These are phyloP conservation scores for Solanum peruvianum DNA, from an alignment of 257 asterid genomes.

Conservation along the genomic window DNA sequence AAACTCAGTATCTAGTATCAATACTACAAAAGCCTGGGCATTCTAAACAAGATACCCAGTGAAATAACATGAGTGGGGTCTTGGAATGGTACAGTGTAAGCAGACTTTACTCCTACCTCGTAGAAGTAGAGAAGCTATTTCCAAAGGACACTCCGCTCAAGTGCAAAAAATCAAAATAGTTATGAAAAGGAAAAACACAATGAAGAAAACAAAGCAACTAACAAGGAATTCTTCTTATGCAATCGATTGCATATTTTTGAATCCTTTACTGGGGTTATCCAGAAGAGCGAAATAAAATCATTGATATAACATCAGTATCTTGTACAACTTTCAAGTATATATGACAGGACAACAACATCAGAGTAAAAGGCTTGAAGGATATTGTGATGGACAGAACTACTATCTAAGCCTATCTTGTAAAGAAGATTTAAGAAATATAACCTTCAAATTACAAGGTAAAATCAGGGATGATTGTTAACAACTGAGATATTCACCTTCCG, in stretches of 20 bases:
- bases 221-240: background rate
- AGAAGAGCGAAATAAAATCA: background rate
- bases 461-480: background rate
- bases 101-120: background rate
- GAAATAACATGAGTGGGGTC: background rate
- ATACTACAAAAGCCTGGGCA: background rate
- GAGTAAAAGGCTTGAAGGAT: background rate
- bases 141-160: background rate
- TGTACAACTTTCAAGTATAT: background rate
- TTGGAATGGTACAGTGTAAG: background rate
- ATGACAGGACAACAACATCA: background rate
- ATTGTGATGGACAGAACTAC: background rate
- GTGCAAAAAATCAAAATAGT: background rate
- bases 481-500: background rate
- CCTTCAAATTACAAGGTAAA: background rate
- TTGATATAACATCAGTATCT: background rate
- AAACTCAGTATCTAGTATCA: background rate
- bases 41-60: background rate
- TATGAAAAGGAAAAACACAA: background rate
- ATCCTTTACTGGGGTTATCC: background rate
- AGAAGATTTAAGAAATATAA: background rate
- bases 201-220: background rate
- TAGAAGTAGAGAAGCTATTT: background rate
- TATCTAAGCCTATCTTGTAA: background rate
- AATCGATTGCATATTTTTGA: background rate